These are phyloP conservation scores for Solanum dulcamara DNA, from an alignment of 257 asterid species.

Conservation along the genomic window DNA sequence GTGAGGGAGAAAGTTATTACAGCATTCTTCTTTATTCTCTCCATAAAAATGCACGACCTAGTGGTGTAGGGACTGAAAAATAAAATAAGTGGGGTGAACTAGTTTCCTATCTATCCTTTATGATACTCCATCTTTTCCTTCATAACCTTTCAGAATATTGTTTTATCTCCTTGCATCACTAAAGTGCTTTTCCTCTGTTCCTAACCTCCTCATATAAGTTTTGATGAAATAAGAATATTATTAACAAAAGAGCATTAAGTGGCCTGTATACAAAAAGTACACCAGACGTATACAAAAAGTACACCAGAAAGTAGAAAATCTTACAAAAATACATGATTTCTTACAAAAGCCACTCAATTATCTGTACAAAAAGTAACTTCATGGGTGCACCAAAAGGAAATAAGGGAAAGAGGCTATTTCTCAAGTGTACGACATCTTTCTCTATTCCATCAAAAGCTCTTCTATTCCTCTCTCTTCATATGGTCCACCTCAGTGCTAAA, in stretches of 20 bases:
- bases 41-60: neutral
- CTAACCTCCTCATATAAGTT: neutral
- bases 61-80: neutral
- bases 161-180: neutral
- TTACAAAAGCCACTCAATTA: neutral
- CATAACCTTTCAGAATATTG: neutral
- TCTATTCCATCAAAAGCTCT: neutral
- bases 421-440: neutral
- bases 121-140: neutral
- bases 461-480: too few relatives aligned
- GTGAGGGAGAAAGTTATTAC: neutral
- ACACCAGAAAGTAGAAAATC: neutral
- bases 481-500: too few relatives aligned
- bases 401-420: neutral
- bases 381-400: neutral
- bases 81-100: neutral
- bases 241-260: neutral
- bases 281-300: neutral
- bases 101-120: neutral
- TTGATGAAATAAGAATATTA: neutral
- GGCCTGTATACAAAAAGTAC: neutral
- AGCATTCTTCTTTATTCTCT: neutral
- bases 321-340: neutral
- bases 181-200: neutral
- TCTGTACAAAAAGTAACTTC: neutral